Percentiles rank a stretch among this genome's conserved stretches.
These are phyloP conservation scores for Blastosporella zonata DNA, from an alignment of 1,284 basidiomycete genomes.

Conservation along the genomic window DNA sequence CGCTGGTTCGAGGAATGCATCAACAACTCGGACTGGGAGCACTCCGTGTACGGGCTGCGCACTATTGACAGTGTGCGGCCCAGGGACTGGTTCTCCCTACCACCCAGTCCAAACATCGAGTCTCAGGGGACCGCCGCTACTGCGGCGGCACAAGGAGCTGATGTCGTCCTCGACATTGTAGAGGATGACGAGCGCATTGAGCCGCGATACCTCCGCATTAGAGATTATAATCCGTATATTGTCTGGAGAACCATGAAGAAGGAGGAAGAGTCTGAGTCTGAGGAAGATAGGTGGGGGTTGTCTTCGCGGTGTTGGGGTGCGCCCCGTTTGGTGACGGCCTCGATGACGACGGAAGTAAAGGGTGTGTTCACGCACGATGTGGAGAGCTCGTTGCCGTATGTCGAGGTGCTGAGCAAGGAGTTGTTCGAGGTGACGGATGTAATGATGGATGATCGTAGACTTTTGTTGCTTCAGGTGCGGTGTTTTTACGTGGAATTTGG, in stretches of 20 bases:
- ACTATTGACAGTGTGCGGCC: constrained; percentile 36
- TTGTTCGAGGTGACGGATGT: constrained; percentile 46
- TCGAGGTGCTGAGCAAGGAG: constrained; percentile 44
- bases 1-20: constrained; percentile 48
- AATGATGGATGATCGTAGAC: constrained; percentile 51
- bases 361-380: constrained; percentile 45
- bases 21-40: constrained; percentile 47
- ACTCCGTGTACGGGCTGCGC: constrained; percentile 48
- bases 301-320: constrained; percentile 23
- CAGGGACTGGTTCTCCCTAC: not conserved
- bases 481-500: constrained; percentile 2
- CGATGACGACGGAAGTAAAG: constrained; percentile 37
- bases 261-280: not conserved
- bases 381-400: constrained; percentile 44
- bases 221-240: constrained; percentile 48
- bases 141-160: not conserved
- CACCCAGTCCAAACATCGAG: too few relatives aligned
- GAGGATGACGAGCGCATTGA: constrained; percentile 1
- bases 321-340: constrained; percentile 35
- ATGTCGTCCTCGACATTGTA: too few relatives aligned
- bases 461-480: constrained; percentile 44
- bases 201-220: constrained; percentile 36
- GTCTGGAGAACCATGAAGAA: constrained; percentile 23
- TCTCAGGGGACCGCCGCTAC: too few relatives aligned
- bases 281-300: constrained; percentile 8